Percentiles rank a stretch among this genome's conserved stretches.
These are phyloP conservation scores for Dichomitus squalens DNA, from an alignment of 1,284 basidiomycete species.

Conservation along the genomic window DNA sequence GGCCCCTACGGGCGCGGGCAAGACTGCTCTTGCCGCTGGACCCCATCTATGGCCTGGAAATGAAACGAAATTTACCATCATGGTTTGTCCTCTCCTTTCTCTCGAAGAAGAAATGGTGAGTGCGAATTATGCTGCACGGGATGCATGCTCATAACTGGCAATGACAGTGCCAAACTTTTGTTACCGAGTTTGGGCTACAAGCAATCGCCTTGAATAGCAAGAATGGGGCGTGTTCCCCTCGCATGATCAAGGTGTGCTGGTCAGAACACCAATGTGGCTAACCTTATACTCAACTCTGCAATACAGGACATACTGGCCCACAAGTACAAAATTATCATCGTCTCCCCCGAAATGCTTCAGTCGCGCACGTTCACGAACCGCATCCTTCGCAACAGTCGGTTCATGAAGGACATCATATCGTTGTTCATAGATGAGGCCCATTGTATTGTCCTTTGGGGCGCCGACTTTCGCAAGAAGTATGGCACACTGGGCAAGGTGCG, in stretches of 20 bases:
- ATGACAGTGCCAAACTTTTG: slow-evolving; percentile 24
- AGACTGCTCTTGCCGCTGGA: slow-evolving; percentile 22
- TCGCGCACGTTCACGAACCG: too few species aligned
- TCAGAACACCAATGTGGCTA: too few species aligned
- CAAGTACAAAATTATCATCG: too few species aligned
- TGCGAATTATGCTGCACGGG: neutral
- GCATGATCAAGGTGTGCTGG: slow-evolving; percentile 31
- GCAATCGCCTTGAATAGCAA: slow-evolving; percentile 40
- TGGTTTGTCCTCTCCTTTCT: slow-evolving; percentile 40
- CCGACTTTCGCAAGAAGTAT: slow-evolving; percentile 44
- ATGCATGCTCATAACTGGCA: neutral
- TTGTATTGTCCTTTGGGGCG: slow-evolving; percentile 43
- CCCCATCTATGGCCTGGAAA: slow-evolving; percentile 28
- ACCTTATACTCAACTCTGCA: too few species aligned
- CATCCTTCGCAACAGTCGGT: slow-evolving; percentile 26
- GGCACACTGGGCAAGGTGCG: slow-evolving; percentile 36
- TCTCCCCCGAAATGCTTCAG: too few species aligned
- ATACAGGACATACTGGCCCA: too few species aligned
- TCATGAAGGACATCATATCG: too few species aligned
- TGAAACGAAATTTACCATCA: slow-evolving; percentile 33
- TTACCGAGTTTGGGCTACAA: slow-evolving; percentile 29
- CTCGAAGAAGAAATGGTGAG: slow-evolving; percentile 43
- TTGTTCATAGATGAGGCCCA: slow-evolving; percentile 44
- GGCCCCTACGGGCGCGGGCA: slow-evolving; percentile 20
- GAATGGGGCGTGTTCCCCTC: slow-evolving; percentile 28